A percentile compares a stretch with the other conserved stretches of the same genome.
These are phyloP conservation scores for Taxillus chinensis DNA, from an alignment of 164 flowering plant genomes.

Conservation along the genomic window DNA sequence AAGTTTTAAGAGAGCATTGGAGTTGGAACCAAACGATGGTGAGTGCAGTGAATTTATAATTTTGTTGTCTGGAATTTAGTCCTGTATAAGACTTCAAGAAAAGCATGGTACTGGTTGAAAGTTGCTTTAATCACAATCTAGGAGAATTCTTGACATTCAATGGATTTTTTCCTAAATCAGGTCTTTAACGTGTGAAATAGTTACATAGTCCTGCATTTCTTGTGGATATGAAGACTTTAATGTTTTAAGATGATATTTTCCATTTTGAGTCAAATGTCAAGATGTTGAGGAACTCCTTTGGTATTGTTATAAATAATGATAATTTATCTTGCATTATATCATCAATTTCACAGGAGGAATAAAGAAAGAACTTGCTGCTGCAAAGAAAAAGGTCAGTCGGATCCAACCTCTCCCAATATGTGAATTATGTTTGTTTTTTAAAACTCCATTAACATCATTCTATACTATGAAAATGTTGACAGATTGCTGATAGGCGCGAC, in stretches of 20 bases:
- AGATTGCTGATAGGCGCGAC: too few relatives aligned
- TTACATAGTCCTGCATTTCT: too few relatives aligned
- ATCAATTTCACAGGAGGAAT: not conserved
- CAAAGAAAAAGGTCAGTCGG: not conserved
- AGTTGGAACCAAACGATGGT: conserved; percentile 97
- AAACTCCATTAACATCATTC: too few relatives aligned
- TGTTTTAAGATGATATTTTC: too few relatives aligned
- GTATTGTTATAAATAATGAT: not conserved
- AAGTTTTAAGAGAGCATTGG: conserved; percentile 79
- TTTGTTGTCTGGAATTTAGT: not conserved
- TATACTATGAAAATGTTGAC: too few relatives aligned
- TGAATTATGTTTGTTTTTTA: too few relatives aligned
- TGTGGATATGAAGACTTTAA: too few relatives aligned
- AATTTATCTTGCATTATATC: not conserved
- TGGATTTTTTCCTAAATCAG: not conserved
- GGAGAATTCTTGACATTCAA: not conserved
- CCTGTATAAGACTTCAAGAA: not conserved
- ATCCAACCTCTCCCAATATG: too few relatives aligned
- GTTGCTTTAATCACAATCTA: too few relatives aligned
- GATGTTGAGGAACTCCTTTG: not conserved
- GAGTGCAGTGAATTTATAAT: conserved; percentile 10
- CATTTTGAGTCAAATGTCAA: not conserved
- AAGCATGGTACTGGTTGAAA: not conserved
- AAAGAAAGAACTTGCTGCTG: not conserved
- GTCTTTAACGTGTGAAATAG: too few relatives aligned